phyloP scores from a whole-genome alignment of 768 basidiomycete species.

The Tubosaeta sp. region DNA sequence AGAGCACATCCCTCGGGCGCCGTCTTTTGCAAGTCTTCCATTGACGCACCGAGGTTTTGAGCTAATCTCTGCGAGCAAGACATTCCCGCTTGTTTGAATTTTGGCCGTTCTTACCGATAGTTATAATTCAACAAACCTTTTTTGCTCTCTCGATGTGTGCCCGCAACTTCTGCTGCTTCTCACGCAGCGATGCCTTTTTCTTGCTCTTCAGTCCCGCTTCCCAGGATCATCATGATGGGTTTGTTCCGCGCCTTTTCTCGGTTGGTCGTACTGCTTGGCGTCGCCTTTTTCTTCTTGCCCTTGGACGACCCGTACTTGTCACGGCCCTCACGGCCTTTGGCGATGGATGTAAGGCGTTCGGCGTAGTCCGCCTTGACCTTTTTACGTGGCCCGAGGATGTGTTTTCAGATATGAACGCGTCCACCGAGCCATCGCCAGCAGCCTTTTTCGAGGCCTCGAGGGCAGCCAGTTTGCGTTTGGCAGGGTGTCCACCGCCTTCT shows the following conservation, averaged over 20 bases:
- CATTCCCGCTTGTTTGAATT: too few relatives aligned
- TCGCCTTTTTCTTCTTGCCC: constrained; percentile 83
- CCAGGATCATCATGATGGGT: constrained; percentile 91
- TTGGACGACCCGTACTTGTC: constrained; percentile 89
- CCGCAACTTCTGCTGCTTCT: constrained; percentile 76
- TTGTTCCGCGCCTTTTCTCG: constrained; percentile 91
- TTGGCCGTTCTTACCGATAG: too few relatives aligned
- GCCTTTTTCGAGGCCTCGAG: constrained; percentile 42
- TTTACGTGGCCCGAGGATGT: constrained; percentile 92
- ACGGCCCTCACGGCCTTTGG: constrained; percentile 89
- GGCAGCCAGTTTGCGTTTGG: constrained; percentile 85
- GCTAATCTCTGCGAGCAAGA: too few relatives aligned
- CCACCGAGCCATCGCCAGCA: not conserved
- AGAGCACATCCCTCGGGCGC: too few relatives aligned
- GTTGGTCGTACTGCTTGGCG: constrained; percentile 84
- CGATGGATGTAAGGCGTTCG: constrained; percentile 86
- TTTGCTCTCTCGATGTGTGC: constrained; percentile 73
- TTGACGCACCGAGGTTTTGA: too few relatives aligned
- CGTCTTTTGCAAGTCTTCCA: too few relatives aligned
- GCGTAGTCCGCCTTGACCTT: constrained; percentile 91
- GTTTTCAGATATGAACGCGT: constrained; percentile 73
- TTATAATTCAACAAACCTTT: constrained; percentile 33
- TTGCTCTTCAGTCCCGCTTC: constrained; percentile 66
- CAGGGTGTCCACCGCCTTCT: constrained; percentile 61
- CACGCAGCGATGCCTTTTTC: constrained; percentile 75